Evolutionary conservation across 1,284 basidiomycete genomes (phyloP), one percentile per base, ranked within the genome.

Genomic region (Fomitopsis schrenkii): DNA sequence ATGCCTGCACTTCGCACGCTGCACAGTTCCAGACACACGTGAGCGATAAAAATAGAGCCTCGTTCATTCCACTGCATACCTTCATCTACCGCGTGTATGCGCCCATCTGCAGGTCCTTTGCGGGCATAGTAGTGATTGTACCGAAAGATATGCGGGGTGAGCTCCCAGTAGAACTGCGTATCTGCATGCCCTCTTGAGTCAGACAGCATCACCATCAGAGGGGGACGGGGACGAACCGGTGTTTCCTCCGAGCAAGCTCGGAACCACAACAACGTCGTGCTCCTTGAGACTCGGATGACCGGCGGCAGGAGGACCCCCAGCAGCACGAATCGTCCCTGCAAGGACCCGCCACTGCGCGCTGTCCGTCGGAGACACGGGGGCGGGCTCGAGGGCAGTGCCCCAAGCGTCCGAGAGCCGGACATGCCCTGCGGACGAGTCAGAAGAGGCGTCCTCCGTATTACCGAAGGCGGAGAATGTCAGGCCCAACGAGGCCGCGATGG

Each of bases 391-490:
- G n/a, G 76, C 76, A 1, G 74, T 73, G 7, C 72, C 74, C 60
- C 74, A 80, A 2, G 79, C 76, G 57, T 81, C 75, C 19, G 71
- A 70, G 12, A 81, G 75, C 15, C 77, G 67, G 50, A 74, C 63
- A 14, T 71, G 72, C 81, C 71, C 1, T 60, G 62, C 33, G 53
- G 42, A 0, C 5, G 48, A 40, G 9, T 66, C 68, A 19, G 65
- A 64, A 7, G 64, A 65, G 26, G 72, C 58, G 30, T 62, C 63
- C 6, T 46, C 46, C 41, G 7, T 30, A 4, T 36, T 33, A 15
- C 58, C 53, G 2, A 87, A 87, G 1, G 85, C 80, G 30, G 70
- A 76, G 58, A 85, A 77, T 0, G 82, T 79, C 42, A 91, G 75
- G 61, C 85, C 83, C 67, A 80, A 72, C 52, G 75, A 65, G 9